Base-by-base conservation (phyloP, 2,329 filamentous ascomycete species). In the Blastomyces silverae region DNA sequence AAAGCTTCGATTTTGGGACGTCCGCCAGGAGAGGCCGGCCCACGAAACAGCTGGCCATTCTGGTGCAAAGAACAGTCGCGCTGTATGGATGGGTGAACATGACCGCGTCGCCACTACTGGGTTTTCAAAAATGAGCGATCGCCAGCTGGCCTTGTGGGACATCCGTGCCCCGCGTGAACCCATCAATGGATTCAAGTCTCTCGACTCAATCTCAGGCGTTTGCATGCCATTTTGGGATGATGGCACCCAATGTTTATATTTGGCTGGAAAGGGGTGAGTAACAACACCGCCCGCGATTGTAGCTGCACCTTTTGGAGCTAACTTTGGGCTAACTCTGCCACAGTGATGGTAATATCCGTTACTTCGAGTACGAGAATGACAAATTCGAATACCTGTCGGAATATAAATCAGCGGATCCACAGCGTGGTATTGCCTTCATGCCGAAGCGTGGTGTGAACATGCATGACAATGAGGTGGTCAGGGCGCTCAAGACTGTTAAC, bases 171-270 rank as follows among this genome's bases (percentile, higher is more conserved):
- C 87, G 22, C 79, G 77, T 46, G 89, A 95, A 72, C 94, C 94
- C 60, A 89, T 97, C 72, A 92, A 91, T 61, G 92, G 92, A 20
- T 97, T 97, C 80, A 88, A 86, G 72, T 89, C 90, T 70, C 84
- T 99, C 60, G 94, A 99, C 79, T 95, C 91, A 58, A 96, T 96
- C 73, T 97, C 93, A 57, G 94, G 94, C 76, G 92, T 99, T 66
- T 96, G 92, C 84, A 97, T 99, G 91, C 94, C 94, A 42, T 97
- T 99, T 85, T 99, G 94, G 94, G 94, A 99, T 76, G 93, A 97
- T 67, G 91, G 92, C 67, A 96, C 91, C 62, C 92, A 94, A 80
- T 95, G 91, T 76, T 82, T 99, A 73, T 99, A 97, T 79, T 85
- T 99, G 74, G 94, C 94, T 72, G 94, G 94, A 75, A 97, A 97